phyloP scores from a whole-genome alignment of 2,329 filamentous ascomycete species.

The Hypomyces perniciosus region DNA sequence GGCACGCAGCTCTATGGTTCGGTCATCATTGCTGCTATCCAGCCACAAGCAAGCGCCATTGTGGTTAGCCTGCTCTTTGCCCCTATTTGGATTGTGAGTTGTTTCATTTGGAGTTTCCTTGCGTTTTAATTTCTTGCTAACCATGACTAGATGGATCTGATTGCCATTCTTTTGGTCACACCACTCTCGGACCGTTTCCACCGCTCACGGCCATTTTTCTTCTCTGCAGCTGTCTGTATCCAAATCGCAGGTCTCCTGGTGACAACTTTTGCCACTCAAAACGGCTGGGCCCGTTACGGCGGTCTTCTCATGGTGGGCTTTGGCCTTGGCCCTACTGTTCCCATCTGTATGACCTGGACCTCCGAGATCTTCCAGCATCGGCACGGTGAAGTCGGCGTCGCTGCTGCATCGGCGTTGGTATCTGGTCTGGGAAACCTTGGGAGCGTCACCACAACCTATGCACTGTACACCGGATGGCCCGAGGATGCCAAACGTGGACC shows the following conservation, averaged over 20 bases:
- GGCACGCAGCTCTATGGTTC: conserved; percentile 84
- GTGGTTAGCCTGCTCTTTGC: conserved; percentile 78
- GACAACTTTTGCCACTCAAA: conserved; percentile 64
- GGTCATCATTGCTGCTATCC: conserved; percentile 76
- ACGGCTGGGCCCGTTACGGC: conserved; percentile 79
- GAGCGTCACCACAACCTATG: conserved; percentile 82
- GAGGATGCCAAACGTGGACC: conserved; percentile 64
- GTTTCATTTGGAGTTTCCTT: background rate
- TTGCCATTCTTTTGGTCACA: conserved; percentile 78
- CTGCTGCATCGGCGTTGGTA: conserved; percentile 77
- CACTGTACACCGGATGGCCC: conserved; percentile 81
- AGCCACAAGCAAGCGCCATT: conserved; percentile 65
- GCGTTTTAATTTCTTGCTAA: background rate
- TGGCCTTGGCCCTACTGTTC: conserved; percentile 82
- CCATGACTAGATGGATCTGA: conserved; percentile 66
- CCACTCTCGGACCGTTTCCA: conserved; percentile 86
- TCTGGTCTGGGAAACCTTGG: conserved; percentile 83
- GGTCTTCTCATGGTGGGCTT: conserved; percentile 88
- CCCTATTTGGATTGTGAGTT: conserved; percentile 81
- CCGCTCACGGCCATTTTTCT: conserved; percentile 71
- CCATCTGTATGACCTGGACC: conserved; percentile 92
- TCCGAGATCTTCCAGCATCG: conserved; percentile 84
- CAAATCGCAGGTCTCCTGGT: conserved; percentile 78
- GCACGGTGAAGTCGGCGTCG: conserved; percentile 86
- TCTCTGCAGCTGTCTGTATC: conserved; percentile 66